A percentile compares a stretch with the other conserved stretches of the same genome.
These are phyloP conservation scores for Globisporangium cystogenes DNA, from an alignment of 352 stramenopile genomes.

Conservation along the genomic window DNA sequence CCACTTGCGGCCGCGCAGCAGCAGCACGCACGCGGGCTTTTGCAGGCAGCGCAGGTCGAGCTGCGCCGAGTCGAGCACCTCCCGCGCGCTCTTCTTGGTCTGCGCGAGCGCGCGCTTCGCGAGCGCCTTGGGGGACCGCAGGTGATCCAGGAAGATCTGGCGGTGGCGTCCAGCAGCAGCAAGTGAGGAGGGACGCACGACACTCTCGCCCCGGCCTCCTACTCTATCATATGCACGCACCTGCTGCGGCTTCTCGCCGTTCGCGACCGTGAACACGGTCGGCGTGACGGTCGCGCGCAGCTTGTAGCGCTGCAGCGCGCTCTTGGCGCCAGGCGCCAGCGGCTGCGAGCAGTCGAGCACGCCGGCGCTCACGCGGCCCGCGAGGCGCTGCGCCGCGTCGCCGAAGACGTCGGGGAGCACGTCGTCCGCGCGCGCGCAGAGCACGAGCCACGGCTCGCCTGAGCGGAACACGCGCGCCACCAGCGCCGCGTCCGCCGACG, in stretches of 20 bases:
- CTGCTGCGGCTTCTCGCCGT: conserved; percentile 71
- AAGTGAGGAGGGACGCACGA: too few relatives aligned
- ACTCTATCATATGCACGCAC: conserved; percentile 7
- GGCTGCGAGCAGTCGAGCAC: conserved; percentile 74
- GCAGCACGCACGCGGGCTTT: conserved; percentile 51
- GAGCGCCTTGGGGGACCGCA: conserved; percentile 55
- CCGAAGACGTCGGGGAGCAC: conserved; percentile 68
- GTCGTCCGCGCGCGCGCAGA: conserved; percentile 64
- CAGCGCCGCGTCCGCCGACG: conserved; percentile 33
- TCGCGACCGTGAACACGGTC: conserved; percentile 77
- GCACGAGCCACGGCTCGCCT: conserved; percentile 76
- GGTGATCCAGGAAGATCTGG: conserved; percentile 56
- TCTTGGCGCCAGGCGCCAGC: conserved; percentile 45
- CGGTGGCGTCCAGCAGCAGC: too few relatives aligned
- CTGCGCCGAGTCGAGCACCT: conserved; percentile 66
- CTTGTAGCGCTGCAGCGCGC: conserved; percentile 49
- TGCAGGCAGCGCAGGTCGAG: conserved; percentile 61
- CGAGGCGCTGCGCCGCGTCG: conserved; percentile 51
- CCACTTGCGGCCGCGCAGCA: conserved; percentile 57
- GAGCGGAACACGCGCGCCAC: conserved; percentile 73
- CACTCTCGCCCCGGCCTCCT: too few relatives aligned
- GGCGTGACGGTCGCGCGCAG: conserved; percentile 55
- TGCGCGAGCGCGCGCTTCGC: conserved; percentile 46
- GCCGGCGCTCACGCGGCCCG: conserved; percentile 48
- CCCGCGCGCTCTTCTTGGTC: conserved; percentile 44